A percentile compares a stretch with the other conserved stretches of the same genome.
These are phyloP conservation scores for Bisporella sp. DNA, from an alignment of 2,329 filamentous ascomycete species.

Conservation along the genomic window DNA sequence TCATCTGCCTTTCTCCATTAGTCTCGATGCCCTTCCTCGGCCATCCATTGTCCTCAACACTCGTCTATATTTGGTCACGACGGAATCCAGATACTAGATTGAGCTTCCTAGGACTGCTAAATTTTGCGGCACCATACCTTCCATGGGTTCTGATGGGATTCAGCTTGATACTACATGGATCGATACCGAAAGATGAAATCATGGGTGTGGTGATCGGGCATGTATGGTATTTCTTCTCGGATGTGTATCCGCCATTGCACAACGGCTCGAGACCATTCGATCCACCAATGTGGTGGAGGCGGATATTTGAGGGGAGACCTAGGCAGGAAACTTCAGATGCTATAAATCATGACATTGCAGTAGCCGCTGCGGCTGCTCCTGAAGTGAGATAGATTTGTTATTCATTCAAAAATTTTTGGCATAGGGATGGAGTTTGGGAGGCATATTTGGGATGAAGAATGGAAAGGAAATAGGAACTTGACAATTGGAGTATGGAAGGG, in stretches of 20 bases:
- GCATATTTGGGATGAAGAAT: neutral
- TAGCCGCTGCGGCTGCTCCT: constrained; percentile 38
- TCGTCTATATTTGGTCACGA: constrained; percentile 97
- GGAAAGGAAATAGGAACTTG: neutral
- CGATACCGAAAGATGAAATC: constrained; percentile 89
- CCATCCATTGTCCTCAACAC: constrained; percentile 82
- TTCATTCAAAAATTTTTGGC: neutral
- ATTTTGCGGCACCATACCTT: constrained; percentile 89
- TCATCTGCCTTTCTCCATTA: constrained; percentile 77
- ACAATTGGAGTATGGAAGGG: neutral
- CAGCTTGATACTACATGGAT: constrained; percentile 83
- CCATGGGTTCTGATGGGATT: constrained; percentile 95
- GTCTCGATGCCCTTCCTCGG: constrained; percentile 91
- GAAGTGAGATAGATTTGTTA: constrained; percentile 27
- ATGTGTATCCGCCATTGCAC: constrained; percentile 90
- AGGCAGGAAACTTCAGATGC: constrained; percentile 44
- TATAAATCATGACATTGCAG: constrained; percentile 56
- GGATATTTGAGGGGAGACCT: constrained; percentile 64
- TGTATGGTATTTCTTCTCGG: constrained; percentile 96
- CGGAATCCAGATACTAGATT: constrained; percentile 88
- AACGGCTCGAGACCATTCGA: constrained; percentile 79
- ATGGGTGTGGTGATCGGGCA: constrained; percentile 93
- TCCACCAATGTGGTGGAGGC: constrained; percentile 83
- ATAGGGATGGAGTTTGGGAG: neutral
- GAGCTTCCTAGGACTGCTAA: constrained; percentile 80